A percentile compares a stretch with the other conserved stretches of the same genome.
Evolutionary conservation across 1,284 basidiomycete genomes (phyloP).

Genomic region (Rhodotorula glutinis): DNA sequence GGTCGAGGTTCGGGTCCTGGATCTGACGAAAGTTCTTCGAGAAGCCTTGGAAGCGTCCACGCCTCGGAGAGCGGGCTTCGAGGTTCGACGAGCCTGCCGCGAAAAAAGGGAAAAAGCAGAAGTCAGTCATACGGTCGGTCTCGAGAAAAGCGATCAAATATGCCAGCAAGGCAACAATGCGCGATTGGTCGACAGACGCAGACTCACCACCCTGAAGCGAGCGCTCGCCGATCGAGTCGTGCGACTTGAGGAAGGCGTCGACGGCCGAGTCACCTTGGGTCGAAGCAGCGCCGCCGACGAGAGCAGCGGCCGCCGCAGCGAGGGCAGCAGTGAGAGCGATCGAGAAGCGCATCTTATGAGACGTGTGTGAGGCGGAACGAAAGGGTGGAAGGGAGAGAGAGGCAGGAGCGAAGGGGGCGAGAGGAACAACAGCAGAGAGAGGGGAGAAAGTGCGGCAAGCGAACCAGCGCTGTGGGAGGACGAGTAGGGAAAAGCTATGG

Average conservation of each 20-base stretch:
- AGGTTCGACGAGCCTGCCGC: too few species aligned
- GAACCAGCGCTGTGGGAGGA: too few species aligned
- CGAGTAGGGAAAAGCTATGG: too few species aligned
- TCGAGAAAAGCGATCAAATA: too few species aligned
- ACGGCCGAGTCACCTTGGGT: background rate
- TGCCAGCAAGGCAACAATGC: too few species aligned
- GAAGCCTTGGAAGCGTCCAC: background rate
- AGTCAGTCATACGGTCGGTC: too few species aligned
- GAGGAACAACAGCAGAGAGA: background rate
- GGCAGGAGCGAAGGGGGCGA: background rate
- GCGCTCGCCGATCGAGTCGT: too few species aligned
- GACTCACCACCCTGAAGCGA: too few species aligned
- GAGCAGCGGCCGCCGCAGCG: background rate
- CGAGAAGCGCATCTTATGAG: background rate
- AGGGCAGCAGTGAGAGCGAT: background rate
- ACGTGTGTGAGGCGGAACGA: background rate
- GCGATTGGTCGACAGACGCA: too few species aligned
- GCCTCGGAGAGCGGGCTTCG: background rate
- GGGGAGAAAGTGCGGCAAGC: too few species aligned
- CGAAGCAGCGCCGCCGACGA: background rate
- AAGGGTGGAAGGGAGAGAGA: background rate
- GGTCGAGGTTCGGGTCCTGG: slow-evolving; percentile 10
- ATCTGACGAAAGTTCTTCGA: background rate
- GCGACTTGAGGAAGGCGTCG: too few species aligned
- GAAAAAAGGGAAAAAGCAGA: too few species aligned